These are phyloP conservation scores for Fragaria vesca DNA, from an alignment of 306 rosid species.

Conservation along the genomic window DNA sequence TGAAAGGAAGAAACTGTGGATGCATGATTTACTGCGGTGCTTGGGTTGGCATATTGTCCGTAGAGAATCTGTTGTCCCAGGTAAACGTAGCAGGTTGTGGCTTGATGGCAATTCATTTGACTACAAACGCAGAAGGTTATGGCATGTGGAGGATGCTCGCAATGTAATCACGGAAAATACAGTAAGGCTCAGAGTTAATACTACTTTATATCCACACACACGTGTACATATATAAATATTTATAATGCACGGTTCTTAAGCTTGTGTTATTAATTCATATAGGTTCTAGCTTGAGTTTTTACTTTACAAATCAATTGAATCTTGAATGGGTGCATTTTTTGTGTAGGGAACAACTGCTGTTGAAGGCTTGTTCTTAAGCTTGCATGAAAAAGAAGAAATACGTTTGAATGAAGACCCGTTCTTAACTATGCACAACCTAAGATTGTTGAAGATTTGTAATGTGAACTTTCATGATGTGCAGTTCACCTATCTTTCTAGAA, in stretches of 20 bases:
- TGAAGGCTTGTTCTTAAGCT: constrained; percentile 17
- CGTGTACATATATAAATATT: neutral
- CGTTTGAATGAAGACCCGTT: constrained; percentile 7
- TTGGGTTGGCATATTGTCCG: constrained; percentile 22
- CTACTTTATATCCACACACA: neutral
- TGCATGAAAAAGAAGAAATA: neutral
- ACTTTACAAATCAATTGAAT: neutral
- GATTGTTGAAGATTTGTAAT: constrained; percentile 15
- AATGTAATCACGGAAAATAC: neutral
- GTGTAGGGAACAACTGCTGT: constrained; percentile 18
- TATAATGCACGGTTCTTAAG: neutral
- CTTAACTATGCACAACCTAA: constrained; percentile 4
- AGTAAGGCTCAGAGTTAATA: neutral
- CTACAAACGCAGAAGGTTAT: neutral
- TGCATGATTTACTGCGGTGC: constrained; percentile 28
- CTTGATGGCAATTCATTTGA: neutral
- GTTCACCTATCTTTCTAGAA: neutral
- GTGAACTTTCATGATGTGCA: neutral
- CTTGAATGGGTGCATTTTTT: neutral
- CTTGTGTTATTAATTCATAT: neutral
- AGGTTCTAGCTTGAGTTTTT: neutral
- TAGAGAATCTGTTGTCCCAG: neutral
- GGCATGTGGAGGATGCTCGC: neutral
- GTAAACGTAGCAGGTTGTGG: constrained; percentile 23
- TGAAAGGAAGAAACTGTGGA: constrained; percentile 11